phyloP scores from a whole-genome alignment of 129 eudicot species.

The Pulicaria dysenterica region DNA sequence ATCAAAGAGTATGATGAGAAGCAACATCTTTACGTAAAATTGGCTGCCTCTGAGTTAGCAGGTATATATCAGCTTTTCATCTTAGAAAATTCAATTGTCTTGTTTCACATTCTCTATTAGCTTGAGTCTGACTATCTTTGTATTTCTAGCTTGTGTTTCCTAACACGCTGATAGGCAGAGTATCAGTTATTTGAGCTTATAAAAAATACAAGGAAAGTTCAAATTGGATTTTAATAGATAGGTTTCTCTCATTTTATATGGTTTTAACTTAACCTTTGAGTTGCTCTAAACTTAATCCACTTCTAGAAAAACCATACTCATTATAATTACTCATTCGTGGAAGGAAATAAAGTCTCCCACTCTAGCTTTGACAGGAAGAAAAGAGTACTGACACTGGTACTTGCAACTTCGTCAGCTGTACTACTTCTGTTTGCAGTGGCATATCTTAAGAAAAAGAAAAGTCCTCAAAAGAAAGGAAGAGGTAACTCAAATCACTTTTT shows the following conservation, averaged over 20 bases:
- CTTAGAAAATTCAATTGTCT: neutral
- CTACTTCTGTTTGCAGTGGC: constrained; percentile 29
- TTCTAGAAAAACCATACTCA: constrained; percentile 7
- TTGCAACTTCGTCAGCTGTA: constrained; percentile 1
- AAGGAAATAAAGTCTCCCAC: constrained; percentile 1
- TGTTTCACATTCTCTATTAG: neutral
- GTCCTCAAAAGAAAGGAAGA: constrained; percentile 2
- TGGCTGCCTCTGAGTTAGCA: constrained; percentile 36
- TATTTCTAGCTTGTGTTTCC: neutral
- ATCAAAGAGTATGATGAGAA: constrained; percentile 10
- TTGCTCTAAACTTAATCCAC: neutral
- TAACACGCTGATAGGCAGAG: too few relatives aligned
- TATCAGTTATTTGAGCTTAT: too few relatives aligned
- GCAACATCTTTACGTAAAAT: constrained; percentile 38
- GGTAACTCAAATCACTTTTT: constrained; percentile 2
- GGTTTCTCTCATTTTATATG: too few relatives aligned
- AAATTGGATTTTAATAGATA: too few relatives aligned
- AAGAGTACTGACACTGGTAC: constrained; percentile 1
- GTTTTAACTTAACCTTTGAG: neutral
- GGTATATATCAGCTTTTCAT: neutral
- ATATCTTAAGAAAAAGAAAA: constrained; percentile 24
- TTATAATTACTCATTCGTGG: neutral
- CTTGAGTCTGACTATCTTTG: too few relatives aligned
- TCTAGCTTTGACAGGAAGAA: neutral
- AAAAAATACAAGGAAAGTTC: too few relatives aligned